Conservation (phyloP, 441 rosid genomes). For the Pelargonium citronellum region DNA sequence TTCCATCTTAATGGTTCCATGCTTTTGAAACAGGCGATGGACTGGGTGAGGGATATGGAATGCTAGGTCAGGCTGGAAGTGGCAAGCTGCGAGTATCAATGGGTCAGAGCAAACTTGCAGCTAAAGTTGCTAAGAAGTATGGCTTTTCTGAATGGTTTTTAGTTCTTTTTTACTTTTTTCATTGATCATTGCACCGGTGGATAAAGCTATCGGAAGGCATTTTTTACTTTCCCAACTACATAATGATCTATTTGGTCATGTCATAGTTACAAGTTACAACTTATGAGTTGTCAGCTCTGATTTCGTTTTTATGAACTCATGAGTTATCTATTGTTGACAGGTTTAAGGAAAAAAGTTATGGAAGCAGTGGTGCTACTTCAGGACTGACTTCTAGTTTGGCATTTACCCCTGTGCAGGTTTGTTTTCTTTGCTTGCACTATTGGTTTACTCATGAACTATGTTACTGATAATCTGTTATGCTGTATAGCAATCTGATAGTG, state of each 20-base stretch:
- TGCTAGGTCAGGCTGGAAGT: conserved; percentile 99
- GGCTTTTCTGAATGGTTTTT: neutral
- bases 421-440: neutral
- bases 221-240: too few species aligned
- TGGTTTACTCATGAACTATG: neutral
- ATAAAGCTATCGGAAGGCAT: too few species aligned
- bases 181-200: neutral
- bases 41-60: conserved; percentile 93
- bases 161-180: neutral
- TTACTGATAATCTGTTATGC: neutral
- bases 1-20: conserved; percentile 12
- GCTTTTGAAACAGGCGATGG: conserved; percentile 67
- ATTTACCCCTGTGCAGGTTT: conserved; percentile 92
- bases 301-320: too few species aligned
- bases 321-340: too few species aligned
- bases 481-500: neutral
- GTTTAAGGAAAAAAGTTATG: too few species aligned
- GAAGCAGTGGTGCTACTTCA: conserved; percentile 49
- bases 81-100: conserved; percentile 38
- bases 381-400: conserved; percentile 92
- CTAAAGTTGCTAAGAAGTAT: conserved; percentile 88
- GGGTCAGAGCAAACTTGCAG: conserved; percentile 75
- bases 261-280: too few species aligned
- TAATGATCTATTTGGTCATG: too few species aligned
- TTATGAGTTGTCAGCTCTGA: too few species aligned